Percentiles rank a stretch among this genome's conserved stretches.
These are phyloP conservation scores for Neurospora discreta DNA, from an alignment of 495 filamentous ascomycete genomes.

Conservation along the genomic window DNA sequence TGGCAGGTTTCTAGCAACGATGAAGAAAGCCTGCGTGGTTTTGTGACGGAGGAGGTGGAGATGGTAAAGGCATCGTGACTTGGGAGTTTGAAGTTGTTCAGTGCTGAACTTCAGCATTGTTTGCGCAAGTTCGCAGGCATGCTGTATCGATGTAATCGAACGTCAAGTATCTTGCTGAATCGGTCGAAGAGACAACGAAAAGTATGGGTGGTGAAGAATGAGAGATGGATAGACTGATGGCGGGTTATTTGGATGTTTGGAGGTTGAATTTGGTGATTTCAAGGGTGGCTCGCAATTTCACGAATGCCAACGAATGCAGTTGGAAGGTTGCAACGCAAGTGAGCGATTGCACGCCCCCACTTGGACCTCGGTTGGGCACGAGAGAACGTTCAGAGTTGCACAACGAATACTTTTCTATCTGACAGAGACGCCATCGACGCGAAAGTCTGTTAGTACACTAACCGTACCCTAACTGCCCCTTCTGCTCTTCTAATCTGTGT, in stretches of 20 bases:
- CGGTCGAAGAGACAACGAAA: background rate
- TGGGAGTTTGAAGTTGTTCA: background rate
- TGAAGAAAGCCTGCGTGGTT: too few species aligned
- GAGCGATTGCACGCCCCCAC: background rate
- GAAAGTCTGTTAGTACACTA: background rate
- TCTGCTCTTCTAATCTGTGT: background rate
- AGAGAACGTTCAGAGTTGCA: background rate
- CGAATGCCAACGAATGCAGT: too few species aligned
- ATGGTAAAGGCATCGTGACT: background rate
- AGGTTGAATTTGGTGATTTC: background rate
- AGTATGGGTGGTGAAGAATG: background rate
- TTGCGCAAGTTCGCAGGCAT: background rate
- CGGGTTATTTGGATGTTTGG: background rate
- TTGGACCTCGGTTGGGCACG: background rate
- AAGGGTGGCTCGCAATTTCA: too few species aligned
- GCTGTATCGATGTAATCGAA: background rate
- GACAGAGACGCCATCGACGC: accelerated
- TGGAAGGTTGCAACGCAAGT: too few species aligned
- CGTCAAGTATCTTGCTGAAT: background rate
- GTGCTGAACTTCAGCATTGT: background rate
- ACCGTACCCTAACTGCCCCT: background rate
- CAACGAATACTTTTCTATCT: background rate
- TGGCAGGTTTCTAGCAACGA: too few species aligned
- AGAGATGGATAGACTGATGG: background rate
- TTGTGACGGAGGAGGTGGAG: background rate